Evolutionary conservation across 371 early-diverging fungal genomes (phyloP).

Genomic region (Entomophthora muscae): DNA sequence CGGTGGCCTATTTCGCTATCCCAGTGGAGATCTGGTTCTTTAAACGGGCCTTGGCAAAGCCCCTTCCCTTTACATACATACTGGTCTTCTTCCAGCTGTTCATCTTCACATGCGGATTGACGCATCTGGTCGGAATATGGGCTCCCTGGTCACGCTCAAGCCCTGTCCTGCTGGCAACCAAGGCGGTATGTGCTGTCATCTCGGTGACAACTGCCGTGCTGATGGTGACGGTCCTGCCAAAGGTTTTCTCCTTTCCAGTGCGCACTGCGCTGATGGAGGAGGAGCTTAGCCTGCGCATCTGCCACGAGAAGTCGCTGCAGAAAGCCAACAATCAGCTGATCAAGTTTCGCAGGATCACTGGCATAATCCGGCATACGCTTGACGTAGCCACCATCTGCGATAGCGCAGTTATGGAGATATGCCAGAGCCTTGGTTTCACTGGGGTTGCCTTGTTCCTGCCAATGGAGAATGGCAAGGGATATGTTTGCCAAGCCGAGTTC

Average conservation of each 20-base stretch:
- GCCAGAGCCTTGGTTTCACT: neutral
- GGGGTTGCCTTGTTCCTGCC: slow-evolving; percentile 4
- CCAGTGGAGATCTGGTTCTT: slow-evolving; percentile 10
- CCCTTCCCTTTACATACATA: slow-evolving; percentile 4
- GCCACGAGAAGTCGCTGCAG: slow-evolving; percentile 3
- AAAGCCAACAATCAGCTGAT: slow-evolving; percentile 3
- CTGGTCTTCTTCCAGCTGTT: slow-evolving; percentile 8
- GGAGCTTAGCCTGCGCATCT: slow-evolving; percentile 5
- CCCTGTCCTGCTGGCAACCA: neutral
- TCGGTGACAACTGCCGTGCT: neutral
- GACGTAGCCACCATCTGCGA: slow-evolving; percentile 9
- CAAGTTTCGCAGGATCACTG: slow-evolving; percentile 9
- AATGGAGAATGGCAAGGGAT: neutral
- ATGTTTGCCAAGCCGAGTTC: neutral
- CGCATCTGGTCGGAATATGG: slow-evolving; percentile 5
- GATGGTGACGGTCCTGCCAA: slow-evolving; percentile 8
- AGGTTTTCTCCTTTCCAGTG: slow-evolving; percentile 7
- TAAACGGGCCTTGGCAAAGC: slow-evolving; percentile 2
- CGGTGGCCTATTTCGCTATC: slow-evolving; percentile 6
- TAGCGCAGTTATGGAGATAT: slow-evolving; percentile 2
- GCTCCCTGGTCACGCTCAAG: neutral
- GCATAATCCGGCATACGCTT: slow-evolving; percentile 3
- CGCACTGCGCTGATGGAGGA: slow-evolving; percentile 4
- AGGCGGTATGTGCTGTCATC: slow-evolving; percentile 4
- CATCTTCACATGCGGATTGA: slow-evolving; percentile 7